Conservation (phyloP, 257 asterid genomes). For the Solanum tacnaense region DNA sequence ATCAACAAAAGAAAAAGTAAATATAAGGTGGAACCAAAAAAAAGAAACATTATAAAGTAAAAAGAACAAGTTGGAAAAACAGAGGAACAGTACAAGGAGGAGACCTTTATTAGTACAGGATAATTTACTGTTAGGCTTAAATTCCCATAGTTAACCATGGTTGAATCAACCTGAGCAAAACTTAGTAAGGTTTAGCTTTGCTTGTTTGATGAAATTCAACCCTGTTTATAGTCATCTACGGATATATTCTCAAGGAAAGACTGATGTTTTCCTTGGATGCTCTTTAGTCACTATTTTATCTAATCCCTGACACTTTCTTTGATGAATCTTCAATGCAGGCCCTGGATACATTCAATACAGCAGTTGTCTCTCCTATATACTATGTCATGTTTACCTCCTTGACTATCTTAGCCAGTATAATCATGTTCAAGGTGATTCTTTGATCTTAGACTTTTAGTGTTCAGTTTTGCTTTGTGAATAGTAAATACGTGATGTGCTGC, state of each 20-base stretch:
- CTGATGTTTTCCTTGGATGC: not conserved
- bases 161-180: not conserved
- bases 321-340: conserved; percentile 6
- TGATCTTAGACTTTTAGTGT: not conserved
- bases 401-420: conserved; percentile 89
- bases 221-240: not conserved
- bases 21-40: not conserved
- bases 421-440: conserved; percentile 90
- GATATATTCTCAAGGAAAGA: not conserved
- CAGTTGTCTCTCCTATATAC: not conserved
- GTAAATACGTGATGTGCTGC: not conserved
- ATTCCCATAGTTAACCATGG: not conserved
- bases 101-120: not conserved
- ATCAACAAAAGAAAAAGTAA: not conserved
- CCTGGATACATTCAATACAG: not conserved
- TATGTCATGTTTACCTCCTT: conserved; percentile 9
- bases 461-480: not conserved
- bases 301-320: not conserved
- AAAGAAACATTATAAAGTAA: not conserved
- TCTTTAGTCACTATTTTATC: not conserved
- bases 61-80: not conserved
- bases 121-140: not conserved
- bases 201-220: not conserved
- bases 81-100: not conserved
- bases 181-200: not conserved